A percentile compares a stretch with the other conserved stretches of the same genome.
Evolutionary conservation across 2,329 filamentous ascomycete species (phyloP).

Genomic region (Colletotrichum truncatum): DNA sequence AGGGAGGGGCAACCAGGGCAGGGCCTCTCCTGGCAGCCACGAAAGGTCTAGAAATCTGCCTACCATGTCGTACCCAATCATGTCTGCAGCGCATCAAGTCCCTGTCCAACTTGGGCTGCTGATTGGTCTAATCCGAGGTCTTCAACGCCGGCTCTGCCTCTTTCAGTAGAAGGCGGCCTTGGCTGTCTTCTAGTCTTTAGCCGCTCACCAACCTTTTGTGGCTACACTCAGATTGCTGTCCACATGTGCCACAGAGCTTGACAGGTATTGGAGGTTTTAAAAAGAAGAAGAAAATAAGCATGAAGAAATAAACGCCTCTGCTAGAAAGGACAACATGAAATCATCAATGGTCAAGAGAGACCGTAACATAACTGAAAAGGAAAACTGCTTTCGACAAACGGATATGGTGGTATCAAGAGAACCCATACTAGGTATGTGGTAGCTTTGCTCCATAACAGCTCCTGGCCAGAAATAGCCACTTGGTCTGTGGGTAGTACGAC

Average conservation of each 20-base stretch:
- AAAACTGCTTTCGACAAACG: too few species aligned
- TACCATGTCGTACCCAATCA: conserved; percentile 5
- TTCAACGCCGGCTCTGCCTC: background rate
- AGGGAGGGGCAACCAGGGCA: background rate
- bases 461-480: background rate
- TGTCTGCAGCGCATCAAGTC: background rate
- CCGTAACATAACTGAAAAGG: too few species aligned
- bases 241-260: background rate
- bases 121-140: background rate
- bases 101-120: background rate
- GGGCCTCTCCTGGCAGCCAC: conserved; percentile 12
- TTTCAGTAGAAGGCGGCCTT: background rate
- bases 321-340: too few species aligned
- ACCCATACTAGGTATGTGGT: too few species aligned
- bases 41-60: background rate
- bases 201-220: conserved; percentile 1
- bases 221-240: background rate
- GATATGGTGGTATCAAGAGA: too few species aligned
- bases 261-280: too few species aligned
- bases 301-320: too few species aligned
- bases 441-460: background rate
- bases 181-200: background rate
- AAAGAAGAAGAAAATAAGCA: too few species aligned
- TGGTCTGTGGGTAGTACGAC: background rate
- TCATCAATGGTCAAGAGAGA: too few species aligned